Base-by-base conservation (phyloP, 2,329 filamentous ascomycete genomes). In the Hymenotorrendiella dingleyae region DNA sequence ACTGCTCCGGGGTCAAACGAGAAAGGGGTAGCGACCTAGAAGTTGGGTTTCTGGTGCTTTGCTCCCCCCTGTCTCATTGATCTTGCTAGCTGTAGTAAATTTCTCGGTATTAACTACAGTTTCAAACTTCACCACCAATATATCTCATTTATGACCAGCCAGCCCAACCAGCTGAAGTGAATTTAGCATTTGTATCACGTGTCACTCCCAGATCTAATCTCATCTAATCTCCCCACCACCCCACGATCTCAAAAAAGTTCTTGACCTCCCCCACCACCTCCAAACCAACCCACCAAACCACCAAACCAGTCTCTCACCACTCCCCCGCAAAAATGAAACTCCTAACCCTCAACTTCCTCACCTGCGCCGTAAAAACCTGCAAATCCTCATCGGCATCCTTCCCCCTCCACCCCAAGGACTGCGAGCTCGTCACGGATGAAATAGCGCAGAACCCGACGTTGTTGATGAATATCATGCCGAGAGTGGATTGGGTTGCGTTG, bases 351-450 rank as follows among this genome's bases (percentile, higher is more conserved):
- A 97, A 97, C 69, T 98, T 98, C 67, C 73, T 97, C 53, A 93
- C 88, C 58, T 98, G 93, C 73, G 91, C 93, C 49, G 85, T 94
- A 62, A 97, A 96, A 73, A 74, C 85, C 43, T 98, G 93, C 83
- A 95, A 94, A 69, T 77, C 80, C 44, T 82, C 83, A 23, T 72
- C 83, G 5, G 70, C 76, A 40, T 87, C 88, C 19, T 97, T 94
- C 61, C 93, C 93, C 2, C 76, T 98, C 12, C 93, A 97, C 64
- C 91, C 93, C 43, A 84, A 84, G 58, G 89, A 97, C 58, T 90
- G 87, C 40, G 89, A 95, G 64, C 81, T 98, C 19, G 89, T 90
- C 54, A 81, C 89, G 58, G 76, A 86, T 55, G 86, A 94, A 55
- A 70, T 90, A 49, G 86, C 91, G 42, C 66, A 93, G 59, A 94